These are phyloP conservation scores for Xylariaceae sp. DNA, from an alignment of 2,329 filamentous ascomycete species.

Conservation along the genomic window DNA sequence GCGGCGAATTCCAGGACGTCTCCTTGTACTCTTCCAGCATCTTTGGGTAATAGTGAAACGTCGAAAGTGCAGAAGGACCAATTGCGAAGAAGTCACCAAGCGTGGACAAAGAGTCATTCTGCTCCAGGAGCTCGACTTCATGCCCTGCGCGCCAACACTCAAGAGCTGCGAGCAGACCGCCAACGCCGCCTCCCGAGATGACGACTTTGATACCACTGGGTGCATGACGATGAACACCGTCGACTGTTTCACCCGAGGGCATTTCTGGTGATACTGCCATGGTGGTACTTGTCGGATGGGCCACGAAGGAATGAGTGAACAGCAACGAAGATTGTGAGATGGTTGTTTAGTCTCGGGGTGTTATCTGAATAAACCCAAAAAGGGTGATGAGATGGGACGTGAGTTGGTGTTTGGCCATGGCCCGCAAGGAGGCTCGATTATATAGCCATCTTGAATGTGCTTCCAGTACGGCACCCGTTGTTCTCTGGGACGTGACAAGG, in stretches of 20 bases:
- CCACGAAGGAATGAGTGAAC: not conserved
- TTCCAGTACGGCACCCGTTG: constrained; percentile 2
- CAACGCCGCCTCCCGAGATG: constrained; percentile 10
- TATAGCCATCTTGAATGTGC: no score
- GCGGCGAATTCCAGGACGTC: constrained; percentile 8
- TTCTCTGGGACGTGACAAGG: not conserved
- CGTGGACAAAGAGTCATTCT: constrained; percentile 3
- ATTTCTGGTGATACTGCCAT: constrained; percentile 1
- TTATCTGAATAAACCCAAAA: no score
- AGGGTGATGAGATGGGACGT: no score
- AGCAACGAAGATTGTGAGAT: not conserved
- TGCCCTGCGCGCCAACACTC: constrained; percentile 13
- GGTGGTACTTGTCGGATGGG: not conserved
- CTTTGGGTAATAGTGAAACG: constrained; percentile 10
- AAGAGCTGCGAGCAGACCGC: constrained; percentile 8
- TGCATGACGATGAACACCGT: constrained; percentile 7
- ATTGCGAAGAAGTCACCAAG: constrained; percentile 11
- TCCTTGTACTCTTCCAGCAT: constrained; percentile 12
- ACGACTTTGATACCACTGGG: constrained; percentile 11
- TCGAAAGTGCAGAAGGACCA: constrained; percentile 11
- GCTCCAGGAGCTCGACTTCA: constrained; percentile 11
- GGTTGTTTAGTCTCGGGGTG: no score
- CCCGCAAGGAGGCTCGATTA: no score
- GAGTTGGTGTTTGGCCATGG: no score
- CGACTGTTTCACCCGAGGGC: not conserved